Conservation (phyloP, 345 rosid genomes). For the Gossypium bickii region DNA sequence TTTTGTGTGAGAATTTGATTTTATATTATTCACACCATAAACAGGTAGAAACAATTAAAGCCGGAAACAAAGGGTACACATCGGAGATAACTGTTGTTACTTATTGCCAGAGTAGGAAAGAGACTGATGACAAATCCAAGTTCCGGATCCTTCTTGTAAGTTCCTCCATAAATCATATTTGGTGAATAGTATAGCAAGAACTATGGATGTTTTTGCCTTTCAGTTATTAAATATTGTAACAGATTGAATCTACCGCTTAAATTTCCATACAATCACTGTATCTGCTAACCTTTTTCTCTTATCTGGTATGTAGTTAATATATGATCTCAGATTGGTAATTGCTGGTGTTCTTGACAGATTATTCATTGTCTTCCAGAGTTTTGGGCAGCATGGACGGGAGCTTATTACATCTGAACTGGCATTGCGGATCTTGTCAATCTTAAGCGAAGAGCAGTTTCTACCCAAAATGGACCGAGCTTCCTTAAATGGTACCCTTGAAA, state of each 20-base stretch:
- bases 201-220: background rate
- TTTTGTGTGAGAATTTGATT: background rate
- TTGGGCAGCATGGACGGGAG: constrained; percentile 99
- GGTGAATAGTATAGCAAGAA: background rate
- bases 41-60: constrained; percentile 58
- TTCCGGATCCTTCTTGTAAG: constrained; percentile 95
- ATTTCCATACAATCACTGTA: background rate
- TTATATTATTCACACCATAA: background rate
- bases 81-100: constrained; percentile 72
- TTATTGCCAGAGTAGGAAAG: constrained; percentile 44
- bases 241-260: background rate
- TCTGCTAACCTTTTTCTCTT: background rate
- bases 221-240: background rate
- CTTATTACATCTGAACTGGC: constrained; percentile 94
- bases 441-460: constrained; percentile 84
- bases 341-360: constrained; percentile 91
- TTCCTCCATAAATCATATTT: constrained; percentile 12
- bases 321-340: constrained; percentile 51
- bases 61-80: constrained; percentile 68
- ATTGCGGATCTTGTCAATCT: constrained; percentile 68
- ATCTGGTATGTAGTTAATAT: constrained; percentile 30
- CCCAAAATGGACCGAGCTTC: constrained; percentile 38
- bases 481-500: constrained; percentile 48
- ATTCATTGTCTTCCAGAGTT: constrained; percentile 99
- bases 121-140: constrained; percentile 52